Base-by-base conservation (phyloP, 2,329 filamentous ascomycete species). In the Bisporella sp. region DNA sequence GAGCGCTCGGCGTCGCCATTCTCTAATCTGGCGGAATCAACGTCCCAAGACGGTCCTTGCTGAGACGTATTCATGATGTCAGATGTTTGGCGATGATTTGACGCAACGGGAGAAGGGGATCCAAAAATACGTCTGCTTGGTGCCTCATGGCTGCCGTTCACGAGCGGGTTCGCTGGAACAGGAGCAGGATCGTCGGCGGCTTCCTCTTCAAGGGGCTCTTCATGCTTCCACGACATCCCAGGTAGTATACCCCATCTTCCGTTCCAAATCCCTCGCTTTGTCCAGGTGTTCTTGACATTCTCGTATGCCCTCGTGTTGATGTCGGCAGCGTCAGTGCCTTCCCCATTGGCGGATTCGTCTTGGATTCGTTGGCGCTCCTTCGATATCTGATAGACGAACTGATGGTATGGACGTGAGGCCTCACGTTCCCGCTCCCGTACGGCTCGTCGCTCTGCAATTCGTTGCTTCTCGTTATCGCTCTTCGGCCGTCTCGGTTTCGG, bases 171-270 rank as follows among this genome's bases (percentile, higher is more conserved):
- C 50, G 49, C 48, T 53, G 41, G 48, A 57, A 55, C 28, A 41
- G 37, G 46, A 41, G 7, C 2, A 41, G 35, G 35, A 39, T n/a
- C 35, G 35, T 39, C 40, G 40, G 13, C 40, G 40, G n/a, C 40
- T 4, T 42, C 40, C 29, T 57, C 49, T 41, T 58, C 55, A 13
- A 51, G 47, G 47, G 57, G 59, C 50, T 59, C 43, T 60, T 64
- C 59, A 59, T 63, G 58, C 57, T 62, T 64, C 61, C 59, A 65
- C 48, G 57, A 60, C 58, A 64, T 64, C 43, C 62, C 61, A 54
- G 59, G 63, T 50, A 64, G 52, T 53, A 59, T 52, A 57, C 59
- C 58, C 45, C 60, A 65, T 56, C 53, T 58, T 46, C 42, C 33
- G 43, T 64, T 60, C 60, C 58, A 66, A 54, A 64, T 63, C 39